Conservation (phyloP, 306 rosid genomes). For the Carpinus fangiana region DNA sequence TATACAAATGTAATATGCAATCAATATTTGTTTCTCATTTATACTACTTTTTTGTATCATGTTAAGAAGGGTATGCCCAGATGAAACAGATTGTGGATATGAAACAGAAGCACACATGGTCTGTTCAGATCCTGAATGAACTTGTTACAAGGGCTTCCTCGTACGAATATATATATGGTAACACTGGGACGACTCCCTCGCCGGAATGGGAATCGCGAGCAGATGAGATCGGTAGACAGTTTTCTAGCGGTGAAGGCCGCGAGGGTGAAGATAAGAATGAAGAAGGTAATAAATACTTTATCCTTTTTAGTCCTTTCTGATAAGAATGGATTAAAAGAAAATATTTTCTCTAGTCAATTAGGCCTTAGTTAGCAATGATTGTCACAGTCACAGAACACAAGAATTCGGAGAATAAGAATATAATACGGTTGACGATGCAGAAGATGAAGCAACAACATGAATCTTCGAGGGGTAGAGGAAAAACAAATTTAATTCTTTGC, state of each 20-base stretch:
- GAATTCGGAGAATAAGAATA: slow-evolving; percentile 48
- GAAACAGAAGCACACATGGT: background rate
- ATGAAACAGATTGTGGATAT: background rate
- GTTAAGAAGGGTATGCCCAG: background rate
- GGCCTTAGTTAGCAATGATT: too few relatives aligned
- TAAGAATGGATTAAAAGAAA: too few relatives aligned
- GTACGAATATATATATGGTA: background rate
- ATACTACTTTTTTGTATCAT: background rate
- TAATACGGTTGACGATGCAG: slow-evolving; percentile 54
- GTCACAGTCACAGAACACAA: background rate
- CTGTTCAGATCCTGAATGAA: slow-evolving; percentile 9
- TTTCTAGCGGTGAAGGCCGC: too few relatives aligned
- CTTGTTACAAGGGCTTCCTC: background rate
- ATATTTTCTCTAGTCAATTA: too few relatives aligned
- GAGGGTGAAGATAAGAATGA: too few relatives aligned
- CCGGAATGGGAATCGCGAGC: too few relatives aligned
- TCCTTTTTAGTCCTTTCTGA: too few relatives aligned
- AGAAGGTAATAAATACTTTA: too few relatives aligned
- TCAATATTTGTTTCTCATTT: background rate
- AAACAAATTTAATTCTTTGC: too few relatives aligned
- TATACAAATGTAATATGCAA: background rate
- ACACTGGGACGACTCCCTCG: background rate
- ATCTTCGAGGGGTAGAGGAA: background rate
- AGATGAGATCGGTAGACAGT: too few relatives aligned
- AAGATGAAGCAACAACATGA: slow-evolving; percentile 52